Conservation (phyloP, 176 grass and related monocot genomes). For the Paspalum vaginatum region DNA sequence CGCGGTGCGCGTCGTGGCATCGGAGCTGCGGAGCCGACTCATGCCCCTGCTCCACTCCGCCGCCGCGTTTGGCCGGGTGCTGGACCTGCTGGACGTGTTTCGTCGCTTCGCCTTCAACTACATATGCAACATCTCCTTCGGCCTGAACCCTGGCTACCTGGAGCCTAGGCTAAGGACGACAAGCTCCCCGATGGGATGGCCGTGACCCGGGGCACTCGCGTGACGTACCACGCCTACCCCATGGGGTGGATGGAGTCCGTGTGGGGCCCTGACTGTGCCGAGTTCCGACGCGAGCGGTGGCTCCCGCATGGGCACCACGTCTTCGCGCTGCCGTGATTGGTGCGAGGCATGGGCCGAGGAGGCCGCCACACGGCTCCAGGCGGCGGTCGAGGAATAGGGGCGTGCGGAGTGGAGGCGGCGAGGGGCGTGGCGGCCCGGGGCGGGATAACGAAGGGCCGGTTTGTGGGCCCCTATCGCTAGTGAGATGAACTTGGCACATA, state of each 20-base stretch:
- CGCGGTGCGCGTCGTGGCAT: slow-evolving; percentile 47
- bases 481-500: no score
- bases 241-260: slow-evolving; percentile 85
- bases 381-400: no score
- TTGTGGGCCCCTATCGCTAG: no score
- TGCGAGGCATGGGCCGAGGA: no score
- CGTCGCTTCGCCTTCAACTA: slow-evolving; percentile 76
- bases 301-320: slow-evolving; percentile 57
- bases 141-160: slow-evolving; percentile 66
- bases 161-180: slow-evolving; percentile 58
- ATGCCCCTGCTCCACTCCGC: slow-evolving; percentile 66
- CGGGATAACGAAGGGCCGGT: no score
- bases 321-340: no score
- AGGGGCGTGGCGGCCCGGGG: no score
- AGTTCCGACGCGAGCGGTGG: slow-evolving; percentile 84
- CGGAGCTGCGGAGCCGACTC: slow-evolving; percentile 60
- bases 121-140: slow-evolving; percentile 85
- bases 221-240: slow-evolving; percentile 85
- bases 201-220: slow-evolving; percentile 55
- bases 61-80: neutral
- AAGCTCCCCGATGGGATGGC: slow-evolving; percentile 67
- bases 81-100: slow-evolving; percentile 85
- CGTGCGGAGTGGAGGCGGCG: no score
- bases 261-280: slow-evolving; percentile 77
- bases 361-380: no score